Evolutionary conservation across 1,284 basidiomycete genomes (phyloP), one percentile per base, ranked within the genome.

Genomic region (Tylopilus microsporus): DNA sequence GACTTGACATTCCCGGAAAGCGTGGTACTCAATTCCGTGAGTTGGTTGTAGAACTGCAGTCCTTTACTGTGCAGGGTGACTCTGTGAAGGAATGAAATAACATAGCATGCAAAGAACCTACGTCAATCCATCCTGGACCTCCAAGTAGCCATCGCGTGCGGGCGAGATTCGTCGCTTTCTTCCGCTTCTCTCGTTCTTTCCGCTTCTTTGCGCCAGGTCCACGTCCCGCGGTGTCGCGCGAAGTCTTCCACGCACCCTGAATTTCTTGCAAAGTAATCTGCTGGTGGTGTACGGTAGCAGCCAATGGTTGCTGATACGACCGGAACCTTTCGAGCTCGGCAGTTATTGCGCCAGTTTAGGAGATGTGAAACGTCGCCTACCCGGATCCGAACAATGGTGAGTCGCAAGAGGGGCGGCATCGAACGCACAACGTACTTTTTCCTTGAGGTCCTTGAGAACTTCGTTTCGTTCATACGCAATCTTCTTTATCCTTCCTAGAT

Each of bases 291-390:
- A 92, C 78, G 1, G 91, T 92, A 1, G 88, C 81, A 3, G 82
- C 76, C 2, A 98, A 77, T 5, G 92, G 84, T 52, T 89, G 84
- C 72, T 97, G 94, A 69, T 92, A 94, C 1, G 94, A 92, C 25
- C 85, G 82, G 78, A 98, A 98, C 75, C 98, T 98, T 73, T 98
- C 95, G 18, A 98, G 83, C 73, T 98, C 95, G 8, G 87, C 83
- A 0, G 32, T 85, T 82, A 61, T 93, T 89, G 18, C 94, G 88
- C 16, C 93, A 86, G 70, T 98, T 97, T 55, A 99, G 82, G 1
- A 98, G 79, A 70, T 97, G 94, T 0, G 95, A 98, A 11, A 99
- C 96, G 67, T 99, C 97, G 74, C 99, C 97, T 36, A 82, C 81
- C 82, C 98, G 97, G 50, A 98, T 85, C 92, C 95, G 43, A 25